Evolutionary conservation across 306 rosid species (phyloP), one percentile per base, ranked within the genome.

Genomic region (Comarum palustre): DNA sequence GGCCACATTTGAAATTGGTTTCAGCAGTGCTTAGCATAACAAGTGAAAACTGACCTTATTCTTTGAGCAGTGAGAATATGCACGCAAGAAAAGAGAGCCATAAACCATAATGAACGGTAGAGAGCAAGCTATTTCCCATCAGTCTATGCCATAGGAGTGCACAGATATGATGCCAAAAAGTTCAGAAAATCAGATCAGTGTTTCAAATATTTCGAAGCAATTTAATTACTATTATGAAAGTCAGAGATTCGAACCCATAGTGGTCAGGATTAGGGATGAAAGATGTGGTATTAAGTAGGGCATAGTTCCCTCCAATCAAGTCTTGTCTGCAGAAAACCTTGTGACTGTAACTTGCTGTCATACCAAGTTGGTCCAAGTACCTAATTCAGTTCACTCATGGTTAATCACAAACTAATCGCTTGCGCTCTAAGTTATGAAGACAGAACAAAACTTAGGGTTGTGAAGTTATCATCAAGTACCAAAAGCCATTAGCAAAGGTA

Each of bases 311-410:
- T 55, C 96, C 96, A 25, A 86, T 75, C 42, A 88, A 77, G 20
- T 89, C 51, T 45, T 90, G 91, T 79, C 93, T 80, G 47, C 93
- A 88, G 60, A 81, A 88, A 77, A 80, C 96, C 51, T 75, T 75
- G 51, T 88, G 93, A 64, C 80, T 69, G 65, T 74, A 86, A 12
- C 84, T 63, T 16, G 92, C 77, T 41, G 96, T 45, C 90, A 85
- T 87, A 60, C 90, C 96, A 10, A 90, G 66, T 46, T 90, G 89
- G 69, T 90, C 96, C 81, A 90, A 72, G 47, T 85, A 90, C 96
- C 90, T 87, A 71, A 38, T 65, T 75, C 62, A 67, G 24, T 22
- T 17, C 4, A 20, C 27, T 34, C 67, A 20, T 46, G n/a, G 17
- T 62, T 14, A 46, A 36, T 39, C 42, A 32, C 57, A 46, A 8